Percentiles rank a stretch among this genome's conserved stretches.
These are phyloP conservation scores for Trichoderma afroharzianum DNA, from an alignment of 2,329 filamentous ascomycete genomes.

Conservation along the genomic window DNA sequence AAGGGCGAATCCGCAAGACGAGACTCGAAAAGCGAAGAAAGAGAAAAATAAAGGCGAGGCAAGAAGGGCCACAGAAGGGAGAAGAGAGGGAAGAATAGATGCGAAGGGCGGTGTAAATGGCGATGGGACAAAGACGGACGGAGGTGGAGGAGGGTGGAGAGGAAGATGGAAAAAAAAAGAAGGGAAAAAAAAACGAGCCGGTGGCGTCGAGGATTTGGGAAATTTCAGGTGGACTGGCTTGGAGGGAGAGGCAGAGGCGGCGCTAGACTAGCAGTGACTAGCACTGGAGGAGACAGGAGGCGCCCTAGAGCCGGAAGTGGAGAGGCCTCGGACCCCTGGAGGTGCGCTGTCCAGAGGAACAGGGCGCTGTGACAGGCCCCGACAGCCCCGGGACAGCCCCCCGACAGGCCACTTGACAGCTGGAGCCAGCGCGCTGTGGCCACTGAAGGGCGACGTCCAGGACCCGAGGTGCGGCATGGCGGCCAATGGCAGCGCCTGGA, in stretches of 20 bases:
- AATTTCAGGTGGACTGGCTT: conserved; percentile 22
- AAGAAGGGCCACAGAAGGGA: conserved; percentile 16
- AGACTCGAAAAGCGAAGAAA: conserved; percentile 12
- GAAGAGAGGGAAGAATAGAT: conserved; percentile 27
- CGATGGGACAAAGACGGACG: conserved; percentile 22
- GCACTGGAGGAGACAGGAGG: conserved; percentile 8
- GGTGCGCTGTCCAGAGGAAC: conserved; percentile 2
- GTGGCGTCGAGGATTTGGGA: conserved; percentile 13
- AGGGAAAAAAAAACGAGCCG: conserved; percentile 26
- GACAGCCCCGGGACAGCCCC: neutral
- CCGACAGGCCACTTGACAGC: neutral
- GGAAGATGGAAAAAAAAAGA: conserved; percentile 28
- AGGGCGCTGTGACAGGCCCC: conserved; percentile 8
- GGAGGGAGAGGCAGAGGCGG: conserved; percentile 17
- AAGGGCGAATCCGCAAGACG: conserved; percentile 5
- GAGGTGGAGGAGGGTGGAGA: conserved; percentile 29
- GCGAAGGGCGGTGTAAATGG: conserved; percentile 31
- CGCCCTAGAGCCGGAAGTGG: conserved; percentile 13
- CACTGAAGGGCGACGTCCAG: neutral
- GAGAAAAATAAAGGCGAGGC: conserved; percentile 14
- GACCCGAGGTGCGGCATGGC: neutral
- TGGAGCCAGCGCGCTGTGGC: neutral
- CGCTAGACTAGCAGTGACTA: neutral
- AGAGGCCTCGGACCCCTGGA: conserved; percentile 12
- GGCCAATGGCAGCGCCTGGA: conserved; percentile 2